phyloP scores from a whole-genome alignment of 2,329 filamentous ascomycete genomes.

The Trichophyton mentagrophytes region DNA sequence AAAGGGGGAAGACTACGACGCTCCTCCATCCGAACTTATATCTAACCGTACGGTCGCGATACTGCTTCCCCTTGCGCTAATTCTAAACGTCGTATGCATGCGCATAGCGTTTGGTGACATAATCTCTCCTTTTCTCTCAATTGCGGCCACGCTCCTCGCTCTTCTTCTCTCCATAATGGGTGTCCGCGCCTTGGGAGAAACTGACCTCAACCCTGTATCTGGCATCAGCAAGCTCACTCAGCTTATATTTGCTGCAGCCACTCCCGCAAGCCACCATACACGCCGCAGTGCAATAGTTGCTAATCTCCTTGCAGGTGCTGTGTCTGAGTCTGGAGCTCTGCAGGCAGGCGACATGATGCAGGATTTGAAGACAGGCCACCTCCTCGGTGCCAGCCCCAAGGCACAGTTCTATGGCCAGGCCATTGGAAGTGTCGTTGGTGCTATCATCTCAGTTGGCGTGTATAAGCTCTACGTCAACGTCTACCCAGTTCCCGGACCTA shows the following conservation, averaged over 20 bases:
- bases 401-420: constrained; percentile 96
- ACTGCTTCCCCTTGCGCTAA: constrained; percentile 62
- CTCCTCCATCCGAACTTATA: constrained; percentile 71
- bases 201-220: constrained; percentile 89
- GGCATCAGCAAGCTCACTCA: constrained; percentile 96
- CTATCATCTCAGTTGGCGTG: constrained; percentile 71
- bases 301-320: constrained; percentile 84
- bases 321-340: constrained; percentile 71
- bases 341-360: constrained; percentile 96
- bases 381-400: constrained; percentile 80
- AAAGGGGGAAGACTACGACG: constrained; percentile 53
- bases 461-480: constrained; percentile 85
- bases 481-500: constrained; percentile 72
- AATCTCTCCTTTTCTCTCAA: constrained; percentile 63
- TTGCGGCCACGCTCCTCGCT: constrained; percentile 72
- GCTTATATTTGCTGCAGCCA: constrained; percentile 82
- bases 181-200: constrained; percentile 58
- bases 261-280: constrained; percentile 65
- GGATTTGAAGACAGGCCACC: constrained; percentile 89
- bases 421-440: constrained; percentile 75
- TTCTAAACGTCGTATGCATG: constrained; percentile 69
- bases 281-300: constrained; percentile 75
- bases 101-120: constrained; percentile 71
- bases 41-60: constrained; percentile 56
- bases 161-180: constrained; percentile 55